phyloP scores from a whole-genome alignment of 2,329 filamentous ascomycete species.

The Tolypocladium sp. region DNA sequence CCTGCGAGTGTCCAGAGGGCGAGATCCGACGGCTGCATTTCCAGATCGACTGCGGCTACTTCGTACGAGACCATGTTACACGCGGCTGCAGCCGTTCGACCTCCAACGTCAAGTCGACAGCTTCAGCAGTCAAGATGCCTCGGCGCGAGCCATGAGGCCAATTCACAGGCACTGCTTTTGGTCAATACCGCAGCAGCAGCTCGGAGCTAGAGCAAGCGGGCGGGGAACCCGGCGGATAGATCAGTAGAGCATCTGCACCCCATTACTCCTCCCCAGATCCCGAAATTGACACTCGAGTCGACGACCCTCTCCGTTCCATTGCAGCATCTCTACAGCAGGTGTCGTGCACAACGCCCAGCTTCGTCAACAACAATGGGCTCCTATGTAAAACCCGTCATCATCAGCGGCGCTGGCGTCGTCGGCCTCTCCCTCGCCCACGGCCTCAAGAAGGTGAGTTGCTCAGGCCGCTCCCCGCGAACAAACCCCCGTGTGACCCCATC shows the following conservation, averaged over 20 bases:
- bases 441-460: constrained; percentile 19
- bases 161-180: not conserved
- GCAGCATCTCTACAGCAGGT: not conserved
- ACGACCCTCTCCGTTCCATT: not conserved
- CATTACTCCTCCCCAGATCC: not conserved
- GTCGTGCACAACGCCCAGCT: not conserved
- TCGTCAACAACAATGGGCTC: constrained; percentile 1
- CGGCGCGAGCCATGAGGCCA: not conserved
- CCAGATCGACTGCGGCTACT: not conserved
- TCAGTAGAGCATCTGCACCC: not conserved
- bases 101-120: not conserved
- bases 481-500: not conserved
- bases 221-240: not conserved
- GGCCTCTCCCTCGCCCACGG: constrained; percentile 27
- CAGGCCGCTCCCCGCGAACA: not conserved
- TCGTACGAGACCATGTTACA: too few relatives aligned
- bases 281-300: not conserved
- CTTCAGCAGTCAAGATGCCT: not conserved
- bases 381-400: constrained; percentile 18
- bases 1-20: not conserved
- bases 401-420: constrained; percentile 27
- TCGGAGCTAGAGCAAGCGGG: not conserved
- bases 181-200: not conserved
- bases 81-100: not conserved
- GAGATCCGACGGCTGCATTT: not conserved